Evolutionary conservation across 2,329 filamentous ascomycete species (phyloP).

Genomic region (Phialocephala subalpina): DNA sequence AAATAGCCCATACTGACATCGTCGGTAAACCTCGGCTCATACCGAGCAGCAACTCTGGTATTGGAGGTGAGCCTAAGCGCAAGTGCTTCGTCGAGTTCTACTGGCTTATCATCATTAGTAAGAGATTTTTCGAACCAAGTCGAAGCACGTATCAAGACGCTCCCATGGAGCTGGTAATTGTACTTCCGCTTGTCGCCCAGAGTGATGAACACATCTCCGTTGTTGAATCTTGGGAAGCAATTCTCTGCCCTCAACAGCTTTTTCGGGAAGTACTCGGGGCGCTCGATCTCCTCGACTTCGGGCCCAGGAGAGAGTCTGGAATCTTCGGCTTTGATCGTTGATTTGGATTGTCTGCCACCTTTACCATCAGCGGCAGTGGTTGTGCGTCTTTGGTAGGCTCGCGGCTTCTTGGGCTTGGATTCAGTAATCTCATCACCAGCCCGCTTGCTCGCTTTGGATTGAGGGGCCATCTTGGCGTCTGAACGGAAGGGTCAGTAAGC

Average conservation of each 20-base stretch:
- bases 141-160: conserved; percentile 15
- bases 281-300: background rate
- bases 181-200: conserved; percentile 4
- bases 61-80: background rate
- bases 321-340: background rate
- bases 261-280: background rate
- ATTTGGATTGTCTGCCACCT: background rate
- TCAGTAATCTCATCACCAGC: background rate
- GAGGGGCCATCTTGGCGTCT: background rate
- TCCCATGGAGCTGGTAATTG: conserved; percentile 20
- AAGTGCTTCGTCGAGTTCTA: conserved; percentile 13
- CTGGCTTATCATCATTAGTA: background rate
- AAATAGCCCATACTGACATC: background rate
- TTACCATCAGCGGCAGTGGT: background rate
- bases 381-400: too few relatives aligned
- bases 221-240: conserved; percentile 22
- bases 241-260: background rate
- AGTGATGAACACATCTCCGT: conserved; percentile 24
- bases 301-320: background rate
- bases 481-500: background rate
- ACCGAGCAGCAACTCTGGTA: background rate
- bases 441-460: conserved; percentile 2
- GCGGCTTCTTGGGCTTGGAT: background rate
- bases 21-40: background rate
- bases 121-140: conserved; percentile 23